Base-by-base conservation (phyloP, 2,329 filamentous ascomycete genomes). In the Penicillium paneum region DNA sequence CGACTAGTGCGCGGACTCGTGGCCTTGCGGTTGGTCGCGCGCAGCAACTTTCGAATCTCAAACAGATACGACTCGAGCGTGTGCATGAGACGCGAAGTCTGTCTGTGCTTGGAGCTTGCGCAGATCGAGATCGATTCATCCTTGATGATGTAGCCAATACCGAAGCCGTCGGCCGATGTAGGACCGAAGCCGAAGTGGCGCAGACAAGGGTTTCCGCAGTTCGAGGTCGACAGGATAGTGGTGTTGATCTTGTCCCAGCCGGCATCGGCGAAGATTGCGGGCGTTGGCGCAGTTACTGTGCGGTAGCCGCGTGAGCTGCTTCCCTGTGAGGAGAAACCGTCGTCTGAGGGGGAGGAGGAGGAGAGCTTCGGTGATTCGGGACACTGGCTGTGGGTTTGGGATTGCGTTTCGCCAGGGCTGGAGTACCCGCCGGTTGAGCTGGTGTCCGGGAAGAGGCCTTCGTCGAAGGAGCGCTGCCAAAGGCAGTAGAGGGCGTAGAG, bases 61-160 rank as follows among this genome's bases (percentile, higher is more conserved):
- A 96, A 79, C 46, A 97, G 83, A 71, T 97, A 99, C 58, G 84
- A 87, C 72, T 97, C 94, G 2, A 97, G 78, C 0, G 91, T 90
- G 66, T 96, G 91, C 57, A 97, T 85, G 68, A 94, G 95, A 6
- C 94, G 87, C 63, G 86, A 86, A 0, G 94, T 99, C 76, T 99
- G 94, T 38, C 94, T 80, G 72, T 99, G 94, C 75, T 97, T 97
- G 67, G 89, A 94, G 13, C 88, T 89, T 0, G 92, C 91, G 72
- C 94, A 97, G 58, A 99, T 93, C 43, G 87, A 91, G 57, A 97
- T 89, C 45, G 85, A 83, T 49, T 94, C 90, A 63, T 95, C 91
- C 75, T 99, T 99, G 82, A 99, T 97, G 67, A 99, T 97, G 77
- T 99, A 99, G 2, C 94, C 94, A 52, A 99, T 97, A 29, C 94